Evolutionary conservation across 2,329 filamentous ascomycete genomes (phyloP), one percentile per base, ranked within the genome.

Genomic region (Aureobasidium sp.): DNA sequence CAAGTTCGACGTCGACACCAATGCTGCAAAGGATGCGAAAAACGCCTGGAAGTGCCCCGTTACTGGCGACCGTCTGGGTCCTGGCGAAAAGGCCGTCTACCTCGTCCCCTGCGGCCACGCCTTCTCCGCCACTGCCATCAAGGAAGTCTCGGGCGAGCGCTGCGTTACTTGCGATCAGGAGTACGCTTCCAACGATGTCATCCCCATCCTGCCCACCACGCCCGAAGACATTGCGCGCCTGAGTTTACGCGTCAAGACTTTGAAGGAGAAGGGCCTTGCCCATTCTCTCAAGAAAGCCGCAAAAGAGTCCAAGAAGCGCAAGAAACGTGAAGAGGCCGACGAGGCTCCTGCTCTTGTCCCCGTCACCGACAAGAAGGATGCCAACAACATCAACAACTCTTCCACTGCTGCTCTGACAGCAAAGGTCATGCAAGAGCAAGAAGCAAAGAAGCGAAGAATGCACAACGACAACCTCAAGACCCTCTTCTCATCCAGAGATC

Each of bases 71-170:
- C 87, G 89, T 72, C 77, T 99, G 27, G 94, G 94, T 0, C 86
- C 91, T 0, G 44, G 31, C 11, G 20, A 27, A 15, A 93, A 88
- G 74, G 82, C 91, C 0, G 90, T 96, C 1, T 99, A 97, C 70
- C 70, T 99, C 2, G 90, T 97, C 5, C 94, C 94, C 0, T 99
- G 94, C 70, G 95, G 94, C 0, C 95, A 99, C 78, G 92, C 90
- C 0, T 97, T 97, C 75, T 87, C 90, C 0, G 91, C 95, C 64
- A 85, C 86, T 59, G 91, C 91, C 8, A 87, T 97, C 67, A 89
- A 87, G 67, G 60, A 73, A 63, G 72, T 73, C n/a, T 80, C 80
- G 27, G 81, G 77, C 2, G 87, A 89, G 66, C 80, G 78, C 65
- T 87, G 85, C 67, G 71, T 85, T 64, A 67, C 66, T 76, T 99